Evolutionary conservation across 179 eudicot genomes (phyloP).

Genomic region (Silene coronaria): DNA sequence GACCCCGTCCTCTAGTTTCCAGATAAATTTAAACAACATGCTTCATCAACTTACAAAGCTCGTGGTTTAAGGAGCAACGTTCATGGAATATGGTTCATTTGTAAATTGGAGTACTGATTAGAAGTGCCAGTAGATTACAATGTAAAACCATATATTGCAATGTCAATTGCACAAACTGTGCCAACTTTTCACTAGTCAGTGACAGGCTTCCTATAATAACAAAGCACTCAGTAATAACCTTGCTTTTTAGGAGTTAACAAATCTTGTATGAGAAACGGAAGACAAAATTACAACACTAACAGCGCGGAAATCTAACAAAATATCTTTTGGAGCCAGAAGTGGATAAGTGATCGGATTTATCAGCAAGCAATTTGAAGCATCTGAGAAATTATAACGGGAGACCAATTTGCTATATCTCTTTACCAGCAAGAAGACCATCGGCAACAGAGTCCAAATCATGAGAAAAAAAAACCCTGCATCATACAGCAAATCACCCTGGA

Average conservation of each 20-base stretch:
- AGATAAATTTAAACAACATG: no score
- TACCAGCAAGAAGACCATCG: slow-evolving; percentile 67
- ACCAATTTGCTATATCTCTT: slow-evolving; percentile 20
- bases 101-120: no score
- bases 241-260: neutral
- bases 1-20: no score
- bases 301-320: neutral
- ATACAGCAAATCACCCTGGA: neutral
- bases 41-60: no score
- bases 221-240: neutral
- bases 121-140: neutral
- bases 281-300: neutral
- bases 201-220: neutral
- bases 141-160: neutral
- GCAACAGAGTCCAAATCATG: slow-evolving; percentile 93
- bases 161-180: no score
- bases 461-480: slow-evolving; percentile 90
- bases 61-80: no score
- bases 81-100: no score
- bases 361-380: neutral
- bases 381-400: neutral
- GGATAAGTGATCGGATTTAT: neutral
- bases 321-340: neutral
- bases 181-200: no score
- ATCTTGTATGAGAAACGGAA: no score